phyloP scores from a whole-genome alignment of 345 rosid species.

The Eucalyptus decipiens region DNA sequence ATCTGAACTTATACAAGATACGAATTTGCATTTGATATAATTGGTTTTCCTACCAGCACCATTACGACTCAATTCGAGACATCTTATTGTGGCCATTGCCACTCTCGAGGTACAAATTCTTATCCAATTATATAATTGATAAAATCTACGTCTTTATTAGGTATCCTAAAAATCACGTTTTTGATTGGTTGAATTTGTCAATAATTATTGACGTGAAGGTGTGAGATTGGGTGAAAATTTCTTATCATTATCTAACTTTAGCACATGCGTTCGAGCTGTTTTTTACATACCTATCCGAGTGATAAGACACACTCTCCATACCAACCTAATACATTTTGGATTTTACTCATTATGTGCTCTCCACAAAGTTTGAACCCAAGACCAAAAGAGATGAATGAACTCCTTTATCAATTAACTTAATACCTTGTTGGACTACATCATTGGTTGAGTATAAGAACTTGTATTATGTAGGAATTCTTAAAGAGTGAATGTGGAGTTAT shows the following conservation, averaged over 20 bases:
- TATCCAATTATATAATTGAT: neutral
- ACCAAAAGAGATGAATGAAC: neutral
- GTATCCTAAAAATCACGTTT: neutral
- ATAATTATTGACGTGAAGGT: neutral
- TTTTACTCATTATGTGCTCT: neutral
- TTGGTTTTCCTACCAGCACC: neutral
- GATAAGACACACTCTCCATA: neutral
- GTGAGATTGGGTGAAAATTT: accelerated
- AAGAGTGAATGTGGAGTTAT: neutral
- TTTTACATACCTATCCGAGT: neutral
- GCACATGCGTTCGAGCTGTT: accelerated
- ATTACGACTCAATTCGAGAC: neutral
- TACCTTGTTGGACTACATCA: neutral
- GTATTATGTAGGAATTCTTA: neutral
- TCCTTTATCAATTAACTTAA: neutral
- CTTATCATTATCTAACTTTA: neutral
- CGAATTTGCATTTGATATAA: no score
- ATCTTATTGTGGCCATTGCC: neutral
- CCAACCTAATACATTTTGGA: neutral
- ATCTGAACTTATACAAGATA: no score
- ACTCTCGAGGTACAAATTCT: neutral
- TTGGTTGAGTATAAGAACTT: neutral
- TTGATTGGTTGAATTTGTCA: neutral
- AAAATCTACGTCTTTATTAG: neutral
- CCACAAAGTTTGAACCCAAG: neutral